Evolutionary conservation across 2,329 filamentous ascomycete genomes (phyloP), one percentile per base, ranked within the genome.

Genomic region (Hymenoscyphus scutula): DNA sequence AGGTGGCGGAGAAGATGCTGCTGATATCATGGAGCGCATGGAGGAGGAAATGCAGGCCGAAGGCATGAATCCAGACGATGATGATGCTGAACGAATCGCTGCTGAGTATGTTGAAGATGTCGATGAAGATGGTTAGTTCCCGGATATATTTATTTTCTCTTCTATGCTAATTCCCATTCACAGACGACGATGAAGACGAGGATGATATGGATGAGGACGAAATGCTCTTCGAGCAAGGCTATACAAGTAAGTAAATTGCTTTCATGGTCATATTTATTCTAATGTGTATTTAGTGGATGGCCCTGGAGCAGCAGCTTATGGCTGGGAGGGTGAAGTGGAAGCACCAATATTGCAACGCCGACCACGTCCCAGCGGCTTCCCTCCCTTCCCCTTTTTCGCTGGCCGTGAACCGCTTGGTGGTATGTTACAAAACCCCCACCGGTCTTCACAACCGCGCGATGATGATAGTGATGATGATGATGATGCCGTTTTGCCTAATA

Each of bases 181-280:
- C 54, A 66, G 82, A 81, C n/a, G 90, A 92, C 55, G 88, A 90
- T 19, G 89, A 90, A 48, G 87, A 88, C 53, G 85, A 88, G 25
- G 85, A 86, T 32, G 85, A 86, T 17, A 83, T 89, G 68, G 87
- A 88, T 53, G 89, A 91, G 58, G 84, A 86, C 23, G 83, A 87
- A 60, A 86, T 86, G 70, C 78, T 84, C 63, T 87, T 85, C 64
- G 84, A 86, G 64, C 83, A 84, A 27, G 81, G 82, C 34, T 85
- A 83, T 74, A 79, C 82, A 62, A 78, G 83, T 85, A 78, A 76
- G 82, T 80, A 56, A n/a, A 3, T 54, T 13, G 17, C 27, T 7
- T 19, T 23, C 23, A 3, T 23, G 19, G 6, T 25, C 11, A 25
- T 4, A 10, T 32, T 30, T 30, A 23, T 32, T 11, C 27, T 41